A percentile compares a stretch with the other conserved stretches of the same genome.
Evolutionary conservation across 176 grass and related monocot species (phyloP).

Genomic region (Thalia dealbata): DNA sequence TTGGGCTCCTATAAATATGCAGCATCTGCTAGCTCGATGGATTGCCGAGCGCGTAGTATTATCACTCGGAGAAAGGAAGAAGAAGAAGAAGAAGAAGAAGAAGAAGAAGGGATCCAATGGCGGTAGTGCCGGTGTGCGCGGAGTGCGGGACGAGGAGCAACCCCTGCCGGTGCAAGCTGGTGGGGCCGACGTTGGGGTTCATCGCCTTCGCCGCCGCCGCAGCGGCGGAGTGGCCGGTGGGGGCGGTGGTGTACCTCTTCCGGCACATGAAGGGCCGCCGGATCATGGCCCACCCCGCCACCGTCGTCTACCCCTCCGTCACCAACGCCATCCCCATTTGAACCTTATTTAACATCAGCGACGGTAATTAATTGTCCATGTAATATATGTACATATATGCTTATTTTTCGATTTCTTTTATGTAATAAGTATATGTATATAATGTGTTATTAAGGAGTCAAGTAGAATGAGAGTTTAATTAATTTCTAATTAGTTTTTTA

Average conservation of each 20-base stretch:
- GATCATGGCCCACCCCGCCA: conserved; percentile 78
- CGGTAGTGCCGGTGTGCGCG: conserved; percentile 40
- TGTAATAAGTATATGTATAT: too few relatives aligned
- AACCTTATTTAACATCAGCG: neutral
- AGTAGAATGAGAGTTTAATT: too few relatives aligned
- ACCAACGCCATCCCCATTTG: conserved; percentile 51
- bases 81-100: neutral
- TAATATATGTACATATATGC: too few relatives aligned
- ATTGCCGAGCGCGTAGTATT: too few relatives aligned
- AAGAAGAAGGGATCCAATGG: neutral
- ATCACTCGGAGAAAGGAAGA: too few relatives aligned
- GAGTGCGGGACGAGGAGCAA: conserved; percentile 85
- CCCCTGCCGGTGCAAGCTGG: conserved; percentile 83
- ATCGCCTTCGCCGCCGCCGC: conserved; percentile 61
- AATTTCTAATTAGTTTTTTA: too few relatives aligned
- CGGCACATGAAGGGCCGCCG: conserved; percentile 75
- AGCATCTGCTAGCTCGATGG: too few relatives aligned
- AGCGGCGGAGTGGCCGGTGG: conserved; percentile 71
- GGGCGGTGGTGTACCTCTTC: conserved; percentile 68
- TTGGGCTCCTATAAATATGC: too few relatives aligned
- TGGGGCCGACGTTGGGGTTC: conserved; percentile 82
- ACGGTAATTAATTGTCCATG: too few relatives aligned
- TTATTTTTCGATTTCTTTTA: too few relatives aligned
- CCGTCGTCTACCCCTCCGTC: conserved; percentile 64
- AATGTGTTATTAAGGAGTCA: too few relatives aligned